phyloP scores from a whole-genome alignment of 345 rosid genomes.

The Brassica napus region Da-Ae NC_063442.1:41958501-41959000 shows the following conservation, averaged over 20 bases:
- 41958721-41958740: constrained; percentile 9
- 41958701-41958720: constrained; percentile 23
- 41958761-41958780: not conserved
- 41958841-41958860: constrained; percentile 34
- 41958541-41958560: constrained; percentile 22
- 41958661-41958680: constrained; percentile 25
- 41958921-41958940: constrained; percentile 19
- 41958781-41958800: not conserved
- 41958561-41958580: constrained; percentile 39
- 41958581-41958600: constrained; percentile 51
- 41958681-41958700: constrained; percentile 29
- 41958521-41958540: not conserved
- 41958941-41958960: constrained; percentile 3
- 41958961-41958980: not conserved
- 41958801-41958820: constrained; percentile 14
- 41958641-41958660: constrained; percentile 56
- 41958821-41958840: constrained; percentile 33
- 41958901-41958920: not conserved
- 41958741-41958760: constrained; percentile 24
- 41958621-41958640: constrained; percentile 47
- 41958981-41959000: not conserved
- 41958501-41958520: constrained; percentile 14
- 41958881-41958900: not conserved
- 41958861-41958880: constrained; percentile 27
- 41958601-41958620: constrained; percentile 21